Conservation (phyloP, 805 yeast genomes). For the Cyberlindnera xylosilytica region DNA sequence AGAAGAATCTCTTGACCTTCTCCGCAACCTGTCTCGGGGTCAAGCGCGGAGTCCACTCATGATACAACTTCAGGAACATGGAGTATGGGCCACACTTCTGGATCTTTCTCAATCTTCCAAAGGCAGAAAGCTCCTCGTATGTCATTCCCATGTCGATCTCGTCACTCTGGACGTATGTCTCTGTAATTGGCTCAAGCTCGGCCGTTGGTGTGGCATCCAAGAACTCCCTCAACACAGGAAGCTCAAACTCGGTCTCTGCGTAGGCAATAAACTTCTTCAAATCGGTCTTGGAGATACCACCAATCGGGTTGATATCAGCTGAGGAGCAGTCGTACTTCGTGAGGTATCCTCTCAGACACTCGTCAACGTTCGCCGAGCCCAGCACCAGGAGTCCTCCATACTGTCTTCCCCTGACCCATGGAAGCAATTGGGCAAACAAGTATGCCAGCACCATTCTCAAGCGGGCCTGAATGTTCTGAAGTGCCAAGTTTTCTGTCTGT, state of each 20-base stretch:
- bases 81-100: conserved; percentile 96
- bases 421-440: conserved; percentile 88
- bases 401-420: conserved; percentile 82
- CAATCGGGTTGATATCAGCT: conserved; percentile 97
- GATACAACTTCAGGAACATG: conserved; percentile 85
- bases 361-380: conserved; percentile 97
- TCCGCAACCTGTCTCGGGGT: conserved; percentile 84
- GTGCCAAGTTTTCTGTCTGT: conserved; percentile 84
- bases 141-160: conserved; percentile 99
- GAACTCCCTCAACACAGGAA: conserved; percentile 78
- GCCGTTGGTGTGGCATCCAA: conserved; percentile 96
- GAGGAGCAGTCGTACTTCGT: conserved; percentile 97
- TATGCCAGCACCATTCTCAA: conserved; percentile 92
- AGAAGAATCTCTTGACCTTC: conserved; percentile 90
- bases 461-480: conserved; percentile 96
- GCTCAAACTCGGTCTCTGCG: conserved; percentile 62
- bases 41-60: conserved; percentile 86
- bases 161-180: conserved; percentile 89
- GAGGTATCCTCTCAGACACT: conserved; percentile 89
- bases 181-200: conserved; percentile 94
- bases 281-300: conserved; percentile 97
- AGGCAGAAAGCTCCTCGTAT: conserved; percentile 85
- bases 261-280: conserved; percentile 80
- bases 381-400: conserved; percentile 78
- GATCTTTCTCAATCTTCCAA: conserved; percentile 88